Conservation (phyloP, 2,329 filamentous ascomycete species). For the Aaosphaeria pasadenensis region DNA sequence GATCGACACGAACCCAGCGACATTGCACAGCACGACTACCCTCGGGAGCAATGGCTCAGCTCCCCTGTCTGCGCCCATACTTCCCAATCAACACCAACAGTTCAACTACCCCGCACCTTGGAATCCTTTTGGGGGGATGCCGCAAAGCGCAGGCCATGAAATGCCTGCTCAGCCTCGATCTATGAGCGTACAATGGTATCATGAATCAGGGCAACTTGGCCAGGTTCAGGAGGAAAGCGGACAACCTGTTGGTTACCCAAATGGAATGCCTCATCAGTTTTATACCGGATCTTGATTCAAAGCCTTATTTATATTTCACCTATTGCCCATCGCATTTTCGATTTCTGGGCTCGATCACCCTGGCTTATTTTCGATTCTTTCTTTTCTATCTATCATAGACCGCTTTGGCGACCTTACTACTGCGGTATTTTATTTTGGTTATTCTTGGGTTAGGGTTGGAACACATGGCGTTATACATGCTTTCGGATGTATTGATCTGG, state of each 20-base stretch:
- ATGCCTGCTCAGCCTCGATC: constrained; percentile 27
- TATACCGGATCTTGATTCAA: constrained; percentile 23
- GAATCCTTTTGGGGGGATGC: constrained; percentile 24
- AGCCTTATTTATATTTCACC: not conserved
- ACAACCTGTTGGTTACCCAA: constrained; percentile 22
- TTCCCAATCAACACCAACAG: constrained; percentile 21
- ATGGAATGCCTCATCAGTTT: constrained; percentile 19
- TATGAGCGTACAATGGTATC: constrained; percentile 36
- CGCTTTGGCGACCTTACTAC: not conserved
- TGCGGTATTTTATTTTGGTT: not conserved
- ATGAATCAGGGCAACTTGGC: constrained; percentile 27
- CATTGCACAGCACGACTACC: constrained; percentile 19
- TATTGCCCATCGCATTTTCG: not conserved
- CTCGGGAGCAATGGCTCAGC: constrained; percentile 22
- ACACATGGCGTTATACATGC: not conserved
- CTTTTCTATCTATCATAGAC: not conserved
- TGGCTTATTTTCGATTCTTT: not conserved
- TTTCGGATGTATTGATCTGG: too few species aligned
- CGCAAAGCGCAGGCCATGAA: constrained; percentile 19
- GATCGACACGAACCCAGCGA: constrained; percentile 30
- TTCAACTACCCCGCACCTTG: constrained; percentile 30
- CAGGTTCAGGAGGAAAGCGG: constrained; percentile 35
- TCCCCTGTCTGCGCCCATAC: constrained; percentile 33
- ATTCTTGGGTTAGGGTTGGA: not conserved
- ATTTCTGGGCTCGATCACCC: not conserved